Evolutionary conservation across 2,329 filamentous ascomycete species (phyloP).

Genomic region (Dryadomyces sulphureus): DNA sequence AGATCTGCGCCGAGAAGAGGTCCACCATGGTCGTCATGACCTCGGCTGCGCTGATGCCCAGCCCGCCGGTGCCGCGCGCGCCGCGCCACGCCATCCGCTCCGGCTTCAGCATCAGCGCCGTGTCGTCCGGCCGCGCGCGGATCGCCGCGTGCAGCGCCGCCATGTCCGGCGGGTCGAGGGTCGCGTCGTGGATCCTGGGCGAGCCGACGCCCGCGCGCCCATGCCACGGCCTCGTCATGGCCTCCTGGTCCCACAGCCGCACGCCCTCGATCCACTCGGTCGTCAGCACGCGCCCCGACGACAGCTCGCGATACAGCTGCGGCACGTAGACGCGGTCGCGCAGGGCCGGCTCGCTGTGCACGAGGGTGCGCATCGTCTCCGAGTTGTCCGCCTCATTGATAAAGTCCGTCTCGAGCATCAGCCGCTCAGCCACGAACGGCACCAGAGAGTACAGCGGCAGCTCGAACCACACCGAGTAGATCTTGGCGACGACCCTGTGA

Average conservation of each 20-base stretch:
- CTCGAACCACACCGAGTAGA: conserved; percentile 81
- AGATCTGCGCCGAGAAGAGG: conserved; percentile 94
- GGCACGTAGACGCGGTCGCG: conserved; percentile 78
- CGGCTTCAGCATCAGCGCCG: conserved; percentile 63
- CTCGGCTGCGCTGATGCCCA: conserved; percentile 68
- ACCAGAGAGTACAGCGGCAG: conserved; percentile 85
- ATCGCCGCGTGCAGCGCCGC: conserved; percentile 28
- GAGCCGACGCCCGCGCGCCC: conserved; percentile 64
- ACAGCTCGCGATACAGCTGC: conserved; percentile 67
- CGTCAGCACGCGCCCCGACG: conserved; percentile 71
- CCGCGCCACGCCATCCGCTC: conserved; percentile 69
- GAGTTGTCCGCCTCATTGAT: conserved; percentile 81
- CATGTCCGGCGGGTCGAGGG: conserved; percentile 38
- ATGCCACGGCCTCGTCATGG: conserved; percentile 62
- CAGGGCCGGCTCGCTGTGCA: conserved; percentile 61
- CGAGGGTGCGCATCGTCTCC: conserved; percentile 64
- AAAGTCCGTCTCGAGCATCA: conserved; percentile 90
- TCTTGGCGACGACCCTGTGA: conserved; percentile 52
- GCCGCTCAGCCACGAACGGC: conserved; percentile 83
- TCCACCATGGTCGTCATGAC: conserved; percentile 97
- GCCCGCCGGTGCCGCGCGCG: conserved; percentile 54
- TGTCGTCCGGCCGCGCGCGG: conserved; percentile 33
- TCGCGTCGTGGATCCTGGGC: conserved; percentile 57
- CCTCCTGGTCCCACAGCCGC: conserved; percentile 79
- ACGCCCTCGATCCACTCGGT: conserved; percentile 97